These are phyloP conservation scores for Carex scoparia DNA, from an alignment of 176 grass and related monocot species.

Conservation along the genomic window DNA sequence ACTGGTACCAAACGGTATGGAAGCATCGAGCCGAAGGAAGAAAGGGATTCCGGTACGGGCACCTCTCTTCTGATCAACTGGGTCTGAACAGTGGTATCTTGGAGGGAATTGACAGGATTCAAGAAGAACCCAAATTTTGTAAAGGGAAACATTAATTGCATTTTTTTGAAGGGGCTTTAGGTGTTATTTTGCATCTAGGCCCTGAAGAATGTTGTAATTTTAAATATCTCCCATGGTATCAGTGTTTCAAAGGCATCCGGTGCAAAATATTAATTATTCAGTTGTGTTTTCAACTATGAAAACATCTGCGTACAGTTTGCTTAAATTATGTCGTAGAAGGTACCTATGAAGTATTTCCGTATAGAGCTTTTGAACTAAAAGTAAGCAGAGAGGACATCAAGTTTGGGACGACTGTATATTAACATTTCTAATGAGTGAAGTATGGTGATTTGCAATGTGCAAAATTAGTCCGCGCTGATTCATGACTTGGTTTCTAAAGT, in stretches of 20 bases:
- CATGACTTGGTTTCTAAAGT: too few relatives aligned
- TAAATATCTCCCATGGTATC: neutral
- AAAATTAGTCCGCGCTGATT: too few relatives aligned
- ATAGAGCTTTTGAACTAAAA: too few relatives aligned
- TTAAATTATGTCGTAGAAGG: too few relatives aligned
- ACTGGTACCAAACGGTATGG: neutral
- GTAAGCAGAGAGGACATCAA: too few relatives aligned
- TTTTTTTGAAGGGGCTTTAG: conserved; percentile 17
- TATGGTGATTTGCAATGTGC: too few relatives aligned
- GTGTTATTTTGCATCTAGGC: conserved; percentile 16
- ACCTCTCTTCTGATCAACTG: conserved; percentile 32
- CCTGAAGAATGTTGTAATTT: conserved; percentile 3
- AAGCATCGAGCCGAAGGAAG: conserved; percentile 34
- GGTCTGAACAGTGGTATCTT: conserved; percentile 4
- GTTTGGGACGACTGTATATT: too few relatives aligned
- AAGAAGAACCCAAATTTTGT: conserved; percentile 31
- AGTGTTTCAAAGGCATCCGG: neutral
- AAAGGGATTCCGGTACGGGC: conserved; percentile 37
- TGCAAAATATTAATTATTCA: neutral
- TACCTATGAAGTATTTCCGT: too few relatives aligned
- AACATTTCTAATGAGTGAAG: too few relatives aligned
- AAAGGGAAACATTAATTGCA: conserved; percentile 15
- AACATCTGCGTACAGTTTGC: too few relatives aligned
- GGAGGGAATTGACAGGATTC: conserved; percentile 13
- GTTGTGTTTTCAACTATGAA: neutral